These are phyloP conservation scores for Ceratocystis huliohia DNA, from an alignment of 2,329 filamentous ascomycete genomes.

Conservation along the genomic window DNA sequence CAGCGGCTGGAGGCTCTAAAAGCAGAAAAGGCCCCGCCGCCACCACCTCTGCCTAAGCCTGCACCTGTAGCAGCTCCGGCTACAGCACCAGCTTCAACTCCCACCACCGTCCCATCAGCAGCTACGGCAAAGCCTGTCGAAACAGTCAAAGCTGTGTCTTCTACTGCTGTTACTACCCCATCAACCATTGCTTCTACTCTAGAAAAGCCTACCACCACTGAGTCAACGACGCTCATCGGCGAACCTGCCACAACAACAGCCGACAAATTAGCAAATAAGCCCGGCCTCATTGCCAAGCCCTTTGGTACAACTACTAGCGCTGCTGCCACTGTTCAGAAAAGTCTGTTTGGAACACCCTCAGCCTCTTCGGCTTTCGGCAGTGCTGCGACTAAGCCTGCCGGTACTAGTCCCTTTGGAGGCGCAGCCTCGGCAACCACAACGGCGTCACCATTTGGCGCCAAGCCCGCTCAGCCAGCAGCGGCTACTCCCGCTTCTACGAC, in stretches of 20 bases:
- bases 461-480: constrained; percentile 2
- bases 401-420: not conserved
- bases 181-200: not conserved
- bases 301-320: not conserved
- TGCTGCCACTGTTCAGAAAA: not conserved
- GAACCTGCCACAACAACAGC: not conserved
- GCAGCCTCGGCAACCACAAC: constrained; percentile 5
- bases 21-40: constrained; percentile 34
- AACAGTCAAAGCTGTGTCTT: not conserved
- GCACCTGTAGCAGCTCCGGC: constrained; percentile 15
- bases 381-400: not conserved
- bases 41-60: constrained; percentile 30
- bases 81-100: not conserved
- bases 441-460: not conserved
- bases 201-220: not conserved
- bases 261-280: not conserved
- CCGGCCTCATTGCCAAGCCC: not conserved
- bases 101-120: not conserved
- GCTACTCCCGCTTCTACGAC: constrained; percentile 1
- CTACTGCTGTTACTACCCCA: not conserved
- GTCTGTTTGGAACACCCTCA: constrained; percentile 6
- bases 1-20: constrained; percentile 37
- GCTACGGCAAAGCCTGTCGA: not conserved
- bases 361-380: not conserved
- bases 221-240: not conserved